phyloP scores from a whole-genome alignment of 2,329 filamentous ascomycete species.

The Trichothecium roseum region DNA sequence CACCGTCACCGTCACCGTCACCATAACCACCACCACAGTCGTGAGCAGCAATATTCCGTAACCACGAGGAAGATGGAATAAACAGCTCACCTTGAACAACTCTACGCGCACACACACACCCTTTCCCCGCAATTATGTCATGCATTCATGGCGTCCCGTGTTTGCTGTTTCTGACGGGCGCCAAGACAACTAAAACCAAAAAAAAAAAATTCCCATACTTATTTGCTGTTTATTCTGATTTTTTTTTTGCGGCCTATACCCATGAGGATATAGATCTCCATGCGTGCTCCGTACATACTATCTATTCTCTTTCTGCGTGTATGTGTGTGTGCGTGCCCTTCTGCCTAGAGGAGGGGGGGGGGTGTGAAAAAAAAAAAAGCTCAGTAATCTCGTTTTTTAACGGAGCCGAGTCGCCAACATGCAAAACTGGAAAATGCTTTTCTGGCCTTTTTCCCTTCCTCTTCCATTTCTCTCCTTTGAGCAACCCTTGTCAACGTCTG shows the following conservation, averaged over 20 bases:
- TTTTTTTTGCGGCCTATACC: background rate
- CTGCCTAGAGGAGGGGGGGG: no score
- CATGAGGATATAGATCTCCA: background rate
- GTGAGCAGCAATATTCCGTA: background rate
- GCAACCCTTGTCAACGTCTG: no score
- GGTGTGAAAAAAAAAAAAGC: no score
- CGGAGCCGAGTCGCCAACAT: no score
- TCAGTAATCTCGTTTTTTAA: no score
- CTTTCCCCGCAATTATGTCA: constrained; percentile 34
- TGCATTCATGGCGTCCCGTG: constrained; percentile 25
- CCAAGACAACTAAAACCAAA: no score
- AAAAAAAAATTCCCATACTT: background rate
- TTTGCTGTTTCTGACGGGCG: no score
- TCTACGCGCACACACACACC: constrained; percentile 8
- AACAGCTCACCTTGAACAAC: background rate
- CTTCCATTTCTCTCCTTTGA: no score
- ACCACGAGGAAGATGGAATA: background rate
- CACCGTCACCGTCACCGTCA: no score
- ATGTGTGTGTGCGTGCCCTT: no score
- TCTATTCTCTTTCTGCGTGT: background rate
- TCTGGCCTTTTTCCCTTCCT: no score
- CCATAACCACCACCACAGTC: background rate
- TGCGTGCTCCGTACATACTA: background rate
- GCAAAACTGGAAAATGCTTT: no score
- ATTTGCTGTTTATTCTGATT: background rate